Evolutionary conservation across 495 filamentous ascomycete genomes (phyloP), one percentile per base, ranked within the genome.

Genomic region (Alectoria sarmentosa): DNA sequence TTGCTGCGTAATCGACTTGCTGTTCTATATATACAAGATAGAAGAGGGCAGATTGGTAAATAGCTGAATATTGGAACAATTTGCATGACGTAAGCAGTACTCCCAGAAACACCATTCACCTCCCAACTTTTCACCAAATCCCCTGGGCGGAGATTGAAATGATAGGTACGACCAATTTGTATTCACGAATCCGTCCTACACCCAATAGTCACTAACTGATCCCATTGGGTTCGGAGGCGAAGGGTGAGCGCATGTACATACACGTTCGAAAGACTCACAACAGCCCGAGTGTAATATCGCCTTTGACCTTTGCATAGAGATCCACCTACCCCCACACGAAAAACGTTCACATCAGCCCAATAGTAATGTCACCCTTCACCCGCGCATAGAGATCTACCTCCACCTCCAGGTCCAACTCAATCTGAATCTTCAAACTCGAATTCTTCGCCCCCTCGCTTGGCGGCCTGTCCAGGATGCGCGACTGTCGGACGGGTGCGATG

Each of bases 361-460:
- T 71, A 19, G 66, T 72, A 26, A 72, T 54, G 58, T 71, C 70
- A 39, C 69, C 66, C 61, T 69, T 71, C 23, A 70, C 69, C 63
- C 66, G 15, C 44, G 63, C 63, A 23, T 65, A 65, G 56, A 65
- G 63, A 65, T 65, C 63, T 65, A 65, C 63, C 63, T 65, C 63
- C 41, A 65, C 63, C 58, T 65, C 63, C 56, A 65, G 26, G 56
- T 65, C 63, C 57, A 65, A 15, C 41, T 73, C 69, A 42, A 71
- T 73, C 66, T 73, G 67, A 36, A 73, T 73, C 68, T 73, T 73
- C 61, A 73, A 57, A 42, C 67, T 71, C 48, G 65, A 66, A 28
- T 39, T 32, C 23, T 65, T 65, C 15, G 63, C 70, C 58, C 65
- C 70, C 39, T 65, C 69, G 30, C 66, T 71, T 5, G 65, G 44